Base-by-base conservation (phyloP, 805 yeast genomes). In the Hanseniaspora lindneri region DNA sequence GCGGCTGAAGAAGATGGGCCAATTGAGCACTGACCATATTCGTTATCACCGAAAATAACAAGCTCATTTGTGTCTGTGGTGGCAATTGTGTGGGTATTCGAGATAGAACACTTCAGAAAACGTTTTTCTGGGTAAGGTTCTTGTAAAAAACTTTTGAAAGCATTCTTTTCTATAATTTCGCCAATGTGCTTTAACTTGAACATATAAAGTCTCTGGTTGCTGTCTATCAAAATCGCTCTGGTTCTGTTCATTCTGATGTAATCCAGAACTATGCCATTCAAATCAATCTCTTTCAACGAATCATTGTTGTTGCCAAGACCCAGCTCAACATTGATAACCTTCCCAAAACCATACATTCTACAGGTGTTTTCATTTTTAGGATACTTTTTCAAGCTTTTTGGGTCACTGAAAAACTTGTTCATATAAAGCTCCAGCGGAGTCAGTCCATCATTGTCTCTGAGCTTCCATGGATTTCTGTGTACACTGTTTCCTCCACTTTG, bases 31-130 rank as follows among this genome's bases (percentile, higher is more conserved):
- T 83, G 94, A n/a, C 73, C 73, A 59, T 62, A 71, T 16, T 70
- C 67, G 56, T 84, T 84, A 52, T 76, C 69, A 0, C 96, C 96
- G 94, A 95, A 88, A 0, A 87, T 63, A 53, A 69, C 81, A 1
- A 85, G 66, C n/a, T 71, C 71, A 33, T 77, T 77, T 14, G 62
- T 54, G 0, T 64, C 56, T 0, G 81, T 73, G 19, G 83, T 55
- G 0, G 74, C 80, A 9, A 86, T 56, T 0, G 84, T 67, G 58
- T 84, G 95, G 56, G 82, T 81, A 55, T 77, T 75, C 46, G 86
- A 77, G 0, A 78, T 60, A 1, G 73, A 75, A 1, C 77, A 64
- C 24, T 60, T 57, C 1, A 64, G 50, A 2, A 68, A 59, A 2
- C 57, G 56, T 58, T 24, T 58, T 62, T 7, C 62, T 58, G 35